Conservation (phyloP, 2,329 filamentous ascomycete genomes). For the Stagonosporopsis vannaccii region DNA sequence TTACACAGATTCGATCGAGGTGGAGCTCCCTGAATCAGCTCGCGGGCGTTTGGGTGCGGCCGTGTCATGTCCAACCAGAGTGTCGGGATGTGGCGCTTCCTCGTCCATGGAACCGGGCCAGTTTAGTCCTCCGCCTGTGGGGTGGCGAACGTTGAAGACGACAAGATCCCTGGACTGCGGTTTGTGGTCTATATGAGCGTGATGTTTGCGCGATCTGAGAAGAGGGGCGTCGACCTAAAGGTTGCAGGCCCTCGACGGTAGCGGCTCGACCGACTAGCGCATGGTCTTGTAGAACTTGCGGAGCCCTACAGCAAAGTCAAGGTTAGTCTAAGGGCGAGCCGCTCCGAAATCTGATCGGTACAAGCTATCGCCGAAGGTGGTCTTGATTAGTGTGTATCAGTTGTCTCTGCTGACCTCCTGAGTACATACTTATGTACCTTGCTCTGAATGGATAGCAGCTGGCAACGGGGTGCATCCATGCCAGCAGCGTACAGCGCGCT, state of each 20-base stretch:
- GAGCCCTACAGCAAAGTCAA: slow-evolving; percentile 14
- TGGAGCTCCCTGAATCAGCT: slow-evolving; percentile 43
- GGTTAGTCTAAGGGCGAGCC: slow-evolving; percentile 13
- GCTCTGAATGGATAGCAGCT: not conserved
- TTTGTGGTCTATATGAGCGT: not conserved
- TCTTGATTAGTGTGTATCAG: not conserved
- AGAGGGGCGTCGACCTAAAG: slow-evolving; percentile 12
- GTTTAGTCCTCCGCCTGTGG: slow-evolving; percentile 25
- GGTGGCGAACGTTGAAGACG: slow-evolving; percentile 25
- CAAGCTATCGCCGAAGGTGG: slow-evolving; percentile 8
- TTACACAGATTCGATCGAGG: slow-evolving; percentile 46
- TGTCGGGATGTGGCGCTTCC: slow-evolving; percentile 48
- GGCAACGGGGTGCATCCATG: slow-evolving; percentile 3
- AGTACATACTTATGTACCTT: slow-evolving; percentile 10
- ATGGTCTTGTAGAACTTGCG: slow-evolving; percentile 13
- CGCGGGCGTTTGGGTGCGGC: slow-evolving; percentile 43
- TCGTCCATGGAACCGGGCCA: slow-evolving; percentile 47
- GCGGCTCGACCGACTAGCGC: slow-evolving; percentile 21
- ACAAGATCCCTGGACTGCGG: not conserved
- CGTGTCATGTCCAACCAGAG: slow-evolving; percentile 45
- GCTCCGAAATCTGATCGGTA: slow-evolving; percentile 13
- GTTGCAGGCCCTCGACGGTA: slow-evolving; percentile 16
- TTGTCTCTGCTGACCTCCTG: not conserved
- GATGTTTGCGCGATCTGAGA: slow-evolving; percentile 8
- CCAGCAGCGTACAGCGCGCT: slow-evolving; percentile 3